Conservation (phyloP, 1,284 basidiomycete species). For the Wolfiporia cocos region DNA sequence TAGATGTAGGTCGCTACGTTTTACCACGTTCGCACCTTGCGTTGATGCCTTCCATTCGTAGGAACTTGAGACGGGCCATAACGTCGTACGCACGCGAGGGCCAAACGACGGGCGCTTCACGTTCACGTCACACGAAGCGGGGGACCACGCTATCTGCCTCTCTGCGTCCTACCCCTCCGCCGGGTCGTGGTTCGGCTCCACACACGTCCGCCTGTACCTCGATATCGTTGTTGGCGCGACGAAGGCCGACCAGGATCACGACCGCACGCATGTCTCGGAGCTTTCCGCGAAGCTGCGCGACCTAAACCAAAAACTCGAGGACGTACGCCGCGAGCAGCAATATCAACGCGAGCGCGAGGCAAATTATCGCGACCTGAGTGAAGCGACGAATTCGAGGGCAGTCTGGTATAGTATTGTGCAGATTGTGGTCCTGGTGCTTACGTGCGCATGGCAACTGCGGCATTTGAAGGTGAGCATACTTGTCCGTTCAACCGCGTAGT, state of each 20-base stretch:
- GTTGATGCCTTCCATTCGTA: constrained; percentile 25
- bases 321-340: constrained; percentile 93
- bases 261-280: constrained; percentile 83
- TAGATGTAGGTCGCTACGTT: constrained; percentile 57
- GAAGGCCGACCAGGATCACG: constrained; percentile 78
- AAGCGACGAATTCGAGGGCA: constrained; percentile 82
- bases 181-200: constrained; percentile 72
- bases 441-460: constrained; percentile 90
- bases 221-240: constrained; percentile 89
- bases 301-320: constrained; percentile 88
- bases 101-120: constrained; percentile 91
- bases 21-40: not conserved
- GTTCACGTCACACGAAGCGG: constrained; percentile 94
- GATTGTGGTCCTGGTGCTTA: constrained; percentile 78
- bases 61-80: constrained; percentile 75
- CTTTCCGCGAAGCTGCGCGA: constrained; percentile 85
- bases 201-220: constrained; percentile 92
- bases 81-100: constrained; percentile 84
- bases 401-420: constrained; percentile 93
- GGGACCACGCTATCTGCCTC: constrained; percentile 96
- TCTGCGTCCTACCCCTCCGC: constrained; percentile 77
- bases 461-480: constrained; percentile 85
- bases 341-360: constrained; percentile 96
- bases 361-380: constrained; percentile 87
- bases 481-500: not conserved